Conservation (phyloP, 2,329 filamentous ascomycete genomes). For the Exutisphaerella laricina region DNA sequence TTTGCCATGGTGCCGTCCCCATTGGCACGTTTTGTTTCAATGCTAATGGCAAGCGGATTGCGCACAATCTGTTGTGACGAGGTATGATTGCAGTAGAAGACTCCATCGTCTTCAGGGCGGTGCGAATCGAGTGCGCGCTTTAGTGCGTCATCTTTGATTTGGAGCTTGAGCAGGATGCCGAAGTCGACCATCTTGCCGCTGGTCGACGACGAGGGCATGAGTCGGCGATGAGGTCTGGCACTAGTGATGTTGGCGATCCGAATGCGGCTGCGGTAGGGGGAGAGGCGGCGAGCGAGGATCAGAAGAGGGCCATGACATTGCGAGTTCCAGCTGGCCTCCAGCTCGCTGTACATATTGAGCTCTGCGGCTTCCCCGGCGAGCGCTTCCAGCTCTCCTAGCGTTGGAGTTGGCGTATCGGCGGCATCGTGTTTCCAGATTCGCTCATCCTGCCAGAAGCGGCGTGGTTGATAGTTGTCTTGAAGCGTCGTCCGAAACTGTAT, state of each 20-base stretch:
- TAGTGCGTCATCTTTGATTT: not conserved
- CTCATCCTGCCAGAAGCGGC: not conserved
- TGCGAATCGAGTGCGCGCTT: not conserved
- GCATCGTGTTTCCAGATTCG: not conserved
- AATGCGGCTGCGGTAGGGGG: not conserved
- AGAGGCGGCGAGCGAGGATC: not conserved
- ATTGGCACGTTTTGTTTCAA: not conserved
- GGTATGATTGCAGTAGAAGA: not conserved
- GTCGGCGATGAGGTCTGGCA: not conserved
- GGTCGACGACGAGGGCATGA: not conserved
- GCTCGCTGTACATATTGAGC: not conserved
- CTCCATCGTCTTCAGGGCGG: not conserved
- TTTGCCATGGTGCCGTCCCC: not conserved
- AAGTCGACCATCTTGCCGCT: not conserved
- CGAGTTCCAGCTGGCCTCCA: not conserved
- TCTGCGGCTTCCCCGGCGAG: not conserved
- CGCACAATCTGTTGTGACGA: not conserved
- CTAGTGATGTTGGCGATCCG: not conserved
- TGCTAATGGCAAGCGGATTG: not conserved
- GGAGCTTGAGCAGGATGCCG: not conserved
- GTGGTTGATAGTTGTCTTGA: no score
- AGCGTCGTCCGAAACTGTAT: no score
- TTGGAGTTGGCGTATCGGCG: not conserved
- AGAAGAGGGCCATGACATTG: not conserved
- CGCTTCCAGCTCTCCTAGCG: not conserved